These are phyloP conservation scores for Neurospora discreta DNA, from an alignment of 495 filamentous ascomycete genomes.

Conservation along the genomic window DNA sequence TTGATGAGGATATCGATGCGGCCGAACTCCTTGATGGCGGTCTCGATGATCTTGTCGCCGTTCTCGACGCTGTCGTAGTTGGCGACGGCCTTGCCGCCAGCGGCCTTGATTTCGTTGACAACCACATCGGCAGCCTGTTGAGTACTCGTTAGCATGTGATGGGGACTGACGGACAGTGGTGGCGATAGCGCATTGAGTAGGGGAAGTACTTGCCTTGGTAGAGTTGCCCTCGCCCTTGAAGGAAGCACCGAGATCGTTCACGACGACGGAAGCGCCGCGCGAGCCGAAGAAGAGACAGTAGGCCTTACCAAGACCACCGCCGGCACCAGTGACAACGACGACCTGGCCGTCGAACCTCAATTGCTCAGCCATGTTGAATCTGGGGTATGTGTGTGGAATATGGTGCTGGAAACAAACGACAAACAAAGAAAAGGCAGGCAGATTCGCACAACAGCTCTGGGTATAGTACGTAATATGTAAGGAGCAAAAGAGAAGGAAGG, in stretches of 20 bases:
- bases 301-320: slow-evolving; percentile 86
- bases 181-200: background rate
- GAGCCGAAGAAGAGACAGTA: slow-evolving; percentile 89
- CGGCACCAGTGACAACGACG: slow-evolving; percentile 92
- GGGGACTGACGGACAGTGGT: background rate
- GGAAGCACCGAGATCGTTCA: slow-evolving; percentile 91
- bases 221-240: slow-evolving; percentile 91
- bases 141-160: slow-evolving; percentile 8
- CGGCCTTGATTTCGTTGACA: slow-evolving; percentile 84
- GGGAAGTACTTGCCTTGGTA: slow-evolving; percentile 49
- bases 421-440: background rate
- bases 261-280: slow-evolving; percentile 88
- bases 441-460: background rate
- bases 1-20: slow-evolving; percentile 93
- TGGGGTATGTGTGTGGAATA: slow-evolving; percentile 15
- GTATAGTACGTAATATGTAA: background rate
- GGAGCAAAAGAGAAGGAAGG: slow-evolving; percentile 1
- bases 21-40: slow-evolving; percentile 84
- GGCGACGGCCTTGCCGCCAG: slow-evolving; percentile 91
- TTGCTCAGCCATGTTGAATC: slow-evolving; percentile 53
- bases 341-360: slow-evolving; percentile 94
- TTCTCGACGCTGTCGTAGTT: slow-evolving; percentile 97
- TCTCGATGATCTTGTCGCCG: slow-evolving; percentile 92
- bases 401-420: background rate
- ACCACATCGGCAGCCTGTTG: slow-evolving; percentile 84